Base-by-base conservation (phyloP, 163 green algal genomes). In the Prototheca wickerhamii region DNA sequence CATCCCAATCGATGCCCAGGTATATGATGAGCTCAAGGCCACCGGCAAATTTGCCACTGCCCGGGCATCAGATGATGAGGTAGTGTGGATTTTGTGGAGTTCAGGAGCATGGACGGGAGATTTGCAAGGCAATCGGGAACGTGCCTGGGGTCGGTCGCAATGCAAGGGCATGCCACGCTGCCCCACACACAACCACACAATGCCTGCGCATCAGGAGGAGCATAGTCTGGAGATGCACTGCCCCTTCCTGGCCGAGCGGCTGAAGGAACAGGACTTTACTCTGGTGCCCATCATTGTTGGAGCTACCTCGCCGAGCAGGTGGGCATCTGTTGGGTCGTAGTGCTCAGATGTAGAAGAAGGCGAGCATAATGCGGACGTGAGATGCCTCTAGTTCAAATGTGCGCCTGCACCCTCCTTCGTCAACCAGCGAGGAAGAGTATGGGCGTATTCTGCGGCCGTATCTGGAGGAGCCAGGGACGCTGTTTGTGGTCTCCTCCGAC, bases 231-330 rank as follows among this genome's bases (percentile, higher is more conserved):
- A 98, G 77, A 81, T 98, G 72, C 92, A 98, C 73, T 82, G 91
- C 46, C 88, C 91, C 0, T 98, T 91, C 78, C 87, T 98, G 42
- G 49, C 72, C 18, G 69, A 88, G 28, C 65, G 79, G 4, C 78
- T 91, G 68, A 50, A 58, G 5, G 61, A 60, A 17, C 49, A 60
- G 7, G 20, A 20, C 63, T 79, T 87, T 71, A 90, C 53, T 8
- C 67, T 98, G 26, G 87, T 98, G 18, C 92, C 92, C 33, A 96
- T 98, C 64, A 89, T 98, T 79, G 87, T 98, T 6, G 92, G 92
- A 2, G 74, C 86, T 0, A 64, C 97, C 2, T 82, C 50, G 1
- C 32, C 70, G 2, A 69, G 89, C 2, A 69, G 66, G 79, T 58
- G 63, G 89, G 64, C 60, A n/a, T n/a, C n/a, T n/a, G n/a, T n/a